Evolutionary conservation across 2,329 filamentous ascomycete genomes (phyloP).

Genomic region (Colletotrichum aenigma): DNA sequence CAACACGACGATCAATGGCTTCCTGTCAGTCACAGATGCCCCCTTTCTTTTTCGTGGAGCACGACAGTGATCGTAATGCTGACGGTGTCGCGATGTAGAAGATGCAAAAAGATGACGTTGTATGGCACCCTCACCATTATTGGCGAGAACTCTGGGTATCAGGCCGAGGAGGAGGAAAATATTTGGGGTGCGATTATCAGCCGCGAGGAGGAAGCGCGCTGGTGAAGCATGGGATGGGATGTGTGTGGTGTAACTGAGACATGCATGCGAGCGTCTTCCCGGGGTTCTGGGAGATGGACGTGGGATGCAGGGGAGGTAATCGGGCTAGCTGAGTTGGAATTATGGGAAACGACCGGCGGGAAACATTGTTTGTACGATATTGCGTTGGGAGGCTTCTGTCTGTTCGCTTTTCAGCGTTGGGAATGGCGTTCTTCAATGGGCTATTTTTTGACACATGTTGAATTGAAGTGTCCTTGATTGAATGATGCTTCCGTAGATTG

Average conservation of each 20-base stretch:
- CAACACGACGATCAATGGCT: constrained; percentile 48
- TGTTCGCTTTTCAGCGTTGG: neutral
- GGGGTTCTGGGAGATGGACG: neutral
- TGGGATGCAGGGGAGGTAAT: neutral
- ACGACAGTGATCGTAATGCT: neutral
- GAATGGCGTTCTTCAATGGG: neutral
- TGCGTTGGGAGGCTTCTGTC: neutral
- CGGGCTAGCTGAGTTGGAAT: neutral
- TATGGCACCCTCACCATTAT: constrained; percentile 53
- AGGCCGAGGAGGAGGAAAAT: constrained; percentile 45
- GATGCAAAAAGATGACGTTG: constrained; percentile 46
- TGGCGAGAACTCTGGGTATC: constrained; percentile 47
- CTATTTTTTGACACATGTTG: neutral
- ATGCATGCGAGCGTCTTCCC: neutral
- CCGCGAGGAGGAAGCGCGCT: constrained; percentile 44
- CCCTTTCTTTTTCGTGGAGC: neutral
- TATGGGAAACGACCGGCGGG: neutral
- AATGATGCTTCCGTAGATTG: neutral
- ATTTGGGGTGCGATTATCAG: constrained; percentile 47
- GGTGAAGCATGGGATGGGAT: constrained; percentile 28
- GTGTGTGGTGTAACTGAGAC: neutral
- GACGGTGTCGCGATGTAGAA: constrained; percentile 25
- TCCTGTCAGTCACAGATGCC: constrained; percentile 36
- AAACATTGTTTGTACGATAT: neutral
- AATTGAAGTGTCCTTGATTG: neutral